Base-by-base conservation (phyloP, 257 asterid genomes). In the Marsdenia floribunda region DNA sequence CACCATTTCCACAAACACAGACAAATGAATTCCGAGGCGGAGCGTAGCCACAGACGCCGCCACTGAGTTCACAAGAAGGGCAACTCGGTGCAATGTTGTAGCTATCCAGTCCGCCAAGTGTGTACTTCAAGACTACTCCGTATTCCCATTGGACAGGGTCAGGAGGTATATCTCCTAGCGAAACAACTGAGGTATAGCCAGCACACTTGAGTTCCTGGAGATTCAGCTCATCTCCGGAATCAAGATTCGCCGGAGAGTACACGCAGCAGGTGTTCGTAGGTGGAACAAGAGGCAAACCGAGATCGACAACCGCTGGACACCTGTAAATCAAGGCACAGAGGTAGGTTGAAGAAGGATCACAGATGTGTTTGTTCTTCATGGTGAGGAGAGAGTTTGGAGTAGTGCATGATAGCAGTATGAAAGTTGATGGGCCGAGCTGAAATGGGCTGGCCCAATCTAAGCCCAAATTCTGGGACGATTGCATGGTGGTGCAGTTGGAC, bases 401-500 rank as follows among this genome's bases (percentile, higher is more conserved):
- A 6, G 21, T 22, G 55, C 55, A 73, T 22, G 68, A 58, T 13
- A 57, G 11, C 14, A 73, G 35, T 3, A 58, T 42, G 58, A 73
- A 73, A 15, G 65, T 37, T 73, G 69, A 58, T 38, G 54, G 50
- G 42, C 69, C 55, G 12, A 58, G 44, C 21, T 57, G 69, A 40
- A 73, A 57, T n/a, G 76, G 76, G 68, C 76, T 73, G 57, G 57
- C 5, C 76, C 76, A 73, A n/a, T 73, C 68, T 1, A 73, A 44
- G 69, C 58, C 76, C 42, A 73, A 22, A 0, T 57, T 58, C 0
- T 26, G 38, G 0, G 44, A 57, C 2, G 68, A n/a, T 40, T 57
- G 68, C 68, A 38, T 72, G 68, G 13, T 35, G 38, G 76, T 22
- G 68, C 68, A 72, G 21, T 57, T 72, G 33, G 76, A 72, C 68